Base-by-base conservation (phyloP, 306 rosid genomes). In the Casuarina cunninghamiana region DNA sequence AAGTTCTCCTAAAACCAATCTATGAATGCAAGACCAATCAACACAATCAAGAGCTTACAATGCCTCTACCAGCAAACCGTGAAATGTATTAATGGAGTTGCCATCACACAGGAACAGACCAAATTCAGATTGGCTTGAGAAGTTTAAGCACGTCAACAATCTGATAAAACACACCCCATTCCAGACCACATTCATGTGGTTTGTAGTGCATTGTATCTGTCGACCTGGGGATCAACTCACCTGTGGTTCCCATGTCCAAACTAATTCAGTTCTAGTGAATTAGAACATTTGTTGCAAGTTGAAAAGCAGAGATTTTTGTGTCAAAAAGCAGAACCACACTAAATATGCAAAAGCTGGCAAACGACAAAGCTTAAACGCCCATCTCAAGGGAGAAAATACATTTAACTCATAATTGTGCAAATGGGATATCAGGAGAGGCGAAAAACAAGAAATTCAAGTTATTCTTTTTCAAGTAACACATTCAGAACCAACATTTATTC, bases 171-270 rank as follows among this genome's bases (percentile, higher is more conserved):
- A 42, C 46, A 21, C 8, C 48, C 53, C 39, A 65, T 44, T 32
- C 58, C 79, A 63, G 46, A 55, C 62, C 6, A 78, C 26, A 48
- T 78, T 74, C 35, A 67, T 55, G 51, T 58, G 70, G 37, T 10
- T 15, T 3, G 6, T 5, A 17, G 12, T 60, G 35, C 77, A 37
- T 62, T 42, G 13, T 67, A n/a, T 12, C 11, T 37, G 51, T 35
- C 44, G 76, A 74, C 67, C 75, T 51, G 48, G 44, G 80, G 9
- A 62, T 46, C 42, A 60, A 37, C 45, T 39, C 66, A 65, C 15
- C 54, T 51, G 66, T 15, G 69, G 43, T 38, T 62, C 53, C 32
- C 50, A 73, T 55, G 26, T 61, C 51, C 32, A 57, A 71, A 26
- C 32, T 26, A 26, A 26, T 26, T 26, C 32, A 26, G 32, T 26